Evolutionary conservation across 2,329 filamentous ascomycete species (phyloP).

Genomic region (Sporothrix euskadiensis): DNA sequence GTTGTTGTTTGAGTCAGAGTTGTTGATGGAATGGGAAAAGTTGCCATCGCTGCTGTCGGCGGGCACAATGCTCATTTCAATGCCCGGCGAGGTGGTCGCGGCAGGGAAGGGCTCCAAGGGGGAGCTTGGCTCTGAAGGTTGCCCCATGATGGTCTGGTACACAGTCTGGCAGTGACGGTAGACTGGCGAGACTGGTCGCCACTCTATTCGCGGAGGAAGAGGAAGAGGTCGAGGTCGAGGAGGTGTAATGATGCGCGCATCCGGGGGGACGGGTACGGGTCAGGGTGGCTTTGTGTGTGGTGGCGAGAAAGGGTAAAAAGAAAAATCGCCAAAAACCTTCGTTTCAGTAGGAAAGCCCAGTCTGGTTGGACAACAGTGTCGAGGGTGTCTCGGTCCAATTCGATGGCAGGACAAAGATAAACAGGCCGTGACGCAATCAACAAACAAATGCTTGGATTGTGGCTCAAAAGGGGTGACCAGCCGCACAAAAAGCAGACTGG

Average conservation of each 20-base stretch:
- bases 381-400: neutral
- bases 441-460: neutral
- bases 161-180: too few species aligned
- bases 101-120: slow-evolving; percentile 21
- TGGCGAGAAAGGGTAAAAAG: neutral
- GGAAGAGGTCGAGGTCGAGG: neutral
- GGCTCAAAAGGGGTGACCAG: neutral
- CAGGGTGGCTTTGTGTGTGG: neutral
- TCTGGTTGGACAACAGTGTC: neutral
- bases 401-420: neutral
- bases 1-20: neutral
- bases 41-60: slow-evolving; percentile 3
- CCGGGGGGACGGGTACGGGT: neutral
- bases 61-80: slow-evolving; percentile 24
- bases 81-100: slow-evolving; percentile 9
- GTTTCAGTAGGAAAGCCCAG: neutral
- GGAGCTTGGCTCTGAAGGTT: slow-evolving; percentile 24
- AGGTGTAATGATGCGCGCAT: slow-evolving; percentile 2
- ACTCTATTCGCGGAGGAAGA: neutral
- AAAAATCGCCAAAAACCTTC: neutral
- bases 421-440: slow-evolving; percentile 9
- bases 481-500: neutral
- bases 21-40: neutral
- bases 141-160: slow-evolving; percentile 25
- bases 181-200: neutral